phyloP scores from a whole-genome alignment of 2,329 filamentous ascomycete genomes.

The Calonectria naviculata region DNA sequence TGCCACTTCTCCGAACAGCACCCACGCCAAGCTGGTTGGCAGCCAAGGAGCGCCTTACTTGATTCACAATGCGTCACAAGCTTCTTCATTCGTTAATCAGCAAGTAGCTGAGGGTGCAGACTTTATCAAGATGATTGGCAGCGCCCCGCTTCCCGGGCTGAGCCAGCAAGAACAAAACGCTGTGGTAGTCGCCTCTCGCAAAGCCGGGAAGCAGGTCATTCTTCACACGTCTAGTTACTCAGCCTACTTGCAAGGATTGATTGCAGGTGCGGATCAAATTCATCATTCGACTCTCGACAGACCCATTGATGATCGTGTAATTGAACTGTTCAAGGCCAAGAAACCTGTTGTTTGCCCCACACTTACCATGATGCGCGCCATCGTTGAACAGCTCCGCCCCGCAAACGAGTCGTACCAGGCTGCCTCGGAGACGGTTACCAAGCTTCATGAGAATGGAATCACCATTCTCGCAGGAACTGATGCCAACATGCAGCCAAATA shows the following conservation, averaged over 20 bases:
- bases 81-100: neutral
- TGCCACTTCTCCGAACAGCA: slow-evolving; percentile 14
- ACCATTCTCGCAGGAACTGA: slow-evolving; percentile 1
- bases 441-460: neutral
- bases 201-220: neutral
- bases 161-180: slow-evolving; percentile 10
- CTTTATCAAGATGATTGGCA: slow-evolving; percentile 19
- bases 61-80: neutral
- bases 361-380: slow-evolving; percentile 17
- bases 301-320: slow-evolving; percentile 11
- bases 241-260: neutral
- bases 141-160: slow-evolving; percentile 8
- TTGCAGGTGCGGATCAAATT: slow-evolving; percentile 8
- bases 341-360: slow-evolving; percentile 11
- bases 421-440: slow-evolving; percentile 3
- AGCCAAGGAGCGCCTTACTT: neutral
- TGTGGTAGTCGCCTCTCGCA: neutral
- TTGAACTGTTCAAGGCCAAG: slow-evolving; percentile 5
- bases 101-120: slow-evolving; percentile 6
- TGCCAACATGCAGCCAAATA: slow-evolving; percentile 5
- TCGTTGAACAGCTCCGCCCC: slow-evolving; percentile 3
- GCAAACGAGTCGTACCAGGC: slow-evolving; percentile 5
- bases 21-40: slow-evolving; percentile 2
- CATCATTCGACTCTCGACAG: slow-evolving; percentile 13
- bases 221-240: slow-evolving; percentile 8